These are phyloP conservation scores for Beauveria varroae DNA, from an alignment of 2,329 filamentous ascomycete species.

Conservation along the genomic window DNA sequence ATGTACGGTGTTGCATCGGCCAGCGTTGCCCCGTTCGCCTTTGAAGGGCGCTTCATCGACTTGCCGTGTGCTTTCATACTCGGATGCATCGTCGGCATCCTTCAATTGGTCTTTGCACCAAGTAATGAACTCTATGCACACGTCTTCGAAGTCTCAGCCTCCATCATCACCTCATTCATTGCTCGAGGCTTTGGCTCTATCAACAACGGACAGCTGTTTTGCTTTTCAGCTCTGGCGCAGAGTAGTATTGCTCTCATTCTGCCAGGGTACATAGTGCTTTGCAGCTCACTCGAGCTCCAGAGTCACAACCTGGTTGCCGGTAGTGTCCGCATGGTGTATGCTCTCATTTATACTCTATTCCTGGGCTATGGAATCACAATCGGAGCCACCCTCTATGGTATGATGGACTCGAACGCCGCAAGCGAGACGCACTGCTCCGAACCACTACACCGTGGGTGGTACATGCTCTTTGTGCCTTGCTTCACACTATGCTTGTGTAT, in stretches of 20 bases:
- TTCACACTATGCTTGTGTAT: constrained; percentile 71
- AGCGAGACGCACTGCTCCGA: constrained; percentile 33
- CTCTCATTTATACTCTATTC: constrained; percentile 68
- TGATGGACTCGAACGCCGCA: constrained; percentile 49
- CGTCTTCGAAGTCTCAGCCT: constrained; percentile 45
- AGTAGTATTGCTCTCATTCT: constrained; percentile 70
- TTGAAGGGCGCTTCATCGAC: constrained; percentile 68
- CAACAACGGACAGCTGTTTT: constrained; percentile 49
- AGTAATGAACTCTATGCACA: constrained; percentile 62
- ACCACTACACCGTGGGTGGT: constrained; percentile 38
- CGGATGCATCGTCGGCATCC: constrained; percentile 63
- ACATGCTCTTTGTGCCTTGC: constrained; percentile 65
- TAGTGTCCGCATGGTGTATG: constrained; percentile 68
- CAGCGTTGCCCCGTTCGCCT: constrained; percentile 72
- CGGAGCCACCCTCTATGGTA: constrained; percentile 57
- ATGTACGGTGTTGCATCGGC: constrained; percentile 71
- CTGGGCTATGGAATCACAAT: constrained; percentile 69
- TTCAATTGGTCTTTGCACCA: constrained; percentile 69
- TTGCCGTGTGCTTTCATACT: constrained; percentile 70
- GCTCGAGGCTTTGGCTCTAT: constrained; percentile 65
- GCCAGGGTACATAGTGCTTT: constrained; percentile 47
- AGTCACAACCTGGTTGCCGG: constrained; percentile 63
- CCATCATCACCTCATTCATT: constrained; percentile 60
- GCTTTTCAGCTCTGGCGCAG: constrained; percentile 64
- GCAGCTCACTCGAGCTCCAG: constrained; percentile 56